A percentile compares a stretch with the other conserved stretches of the same genome.
Evolutionary conservation across 1,139 yeast genomes (phyloP).

Genomic region (Blastobotrys serpentis): DNA sequence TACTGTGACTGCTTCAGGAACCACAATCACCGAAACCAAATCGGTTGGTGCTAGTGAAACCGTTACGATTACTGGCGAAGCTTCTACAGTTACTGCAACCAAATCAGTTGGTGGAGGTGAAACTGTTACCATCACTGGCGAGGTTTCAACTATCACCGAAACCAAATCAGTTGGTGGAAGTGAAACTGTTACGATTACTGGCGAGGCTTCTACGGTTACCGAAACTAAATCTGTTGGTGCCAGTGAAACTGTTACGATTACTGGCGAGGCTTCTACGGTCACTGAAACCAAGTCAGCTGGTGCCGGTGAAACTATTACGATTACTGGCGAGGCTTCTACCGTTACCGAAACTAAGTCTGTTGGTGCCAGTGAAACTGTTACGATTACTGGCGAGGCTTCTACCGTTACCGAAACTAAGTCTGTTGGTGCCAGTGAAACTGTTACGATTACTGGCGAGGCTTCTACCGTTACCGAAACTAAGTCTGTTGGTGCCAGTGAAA

Average conservation of each 20-base stretch:
- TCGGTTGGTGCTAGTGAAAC: no score
- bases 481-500: slow-evolving; percentile 18
- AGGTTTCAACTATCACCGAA: slow-evolving; percentile 17
- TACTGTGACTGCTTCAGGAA: no score
- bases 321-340: slow-evolving; percentile 18
- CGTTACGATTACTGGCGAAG: slow-evolving; percentile 20
- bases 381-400: not conserved
- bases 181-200: slow-evolving; percentile 23
- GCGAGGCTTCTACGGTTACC: slow-evolving; percentile 20
- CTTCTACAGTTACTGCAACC: slow-evolving; percentile 20
- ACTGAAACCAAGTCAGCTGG: slow-evolving; percentile 18
- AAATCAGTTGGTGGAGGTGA: slow-evolving; percentile 12
- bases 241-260: slow-evolving; percentile 18
- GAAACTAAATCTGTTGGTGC: slow-evolving; percentile 18
- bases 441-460: slow-evolving; percentile 20
- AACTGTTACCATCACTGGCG: slow-evolving; percentile 8
- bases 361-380: not conserved
- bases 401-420: no score
- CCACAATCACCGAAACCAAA: no score
- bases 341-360: slow-evolving; percentile 21
- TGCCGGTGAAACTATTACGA: slow-evolving; percentile 18
- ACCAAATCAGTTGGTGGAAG: slow-evolving; percentile 11
- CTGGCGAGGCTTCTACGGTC: slow-evolving; percentile 18
- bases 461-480: slow-evolving; percentile 18
- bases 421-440: no score